Conservation (phyloP, 768 basidiomycete genomes). For the Leccinum longicurvipes region DNA sequence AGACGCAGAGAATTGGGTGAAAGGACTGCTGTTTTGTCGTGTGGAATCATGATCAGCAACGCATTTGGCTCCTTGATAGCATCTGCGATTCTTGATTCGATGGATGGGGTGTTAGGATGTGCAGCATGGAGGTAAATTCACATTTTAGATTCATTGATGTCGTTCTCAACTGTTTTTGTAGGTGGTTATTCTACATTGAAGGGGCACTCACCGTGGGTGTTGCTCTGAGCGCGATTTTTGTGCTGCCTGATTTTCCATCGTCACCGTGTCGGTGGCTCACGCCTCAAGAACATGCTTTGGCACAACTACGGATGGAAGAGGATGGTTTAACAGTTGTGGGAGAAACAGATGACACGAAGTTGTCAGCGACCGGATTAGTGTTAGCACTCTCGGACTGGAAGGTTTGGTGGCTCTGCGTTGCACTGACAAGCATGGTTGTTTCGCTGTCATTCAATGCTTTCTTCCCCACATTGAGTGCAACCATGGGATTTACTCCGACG, state of each 20-base stretch:
- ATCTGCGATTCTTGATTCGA: conserved; percentile 66
- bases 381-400: conserved; percentile 74
- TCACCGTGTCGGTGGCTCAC: conserved; percentile 61
- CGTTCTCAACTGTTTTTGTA: conserved; percentile 20
- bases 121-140: conserved; percentile 65
- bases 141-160: background rate
- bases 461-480: conserved; percentile 74
- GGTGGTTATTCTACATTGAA: conserved; percentile 75
- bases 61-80: conserved; percentile 80
- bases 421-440: conserved; percentile 52
- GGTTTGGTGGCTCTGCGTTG: conserved; percentile 77
- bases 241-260: conserved; percentile 74
- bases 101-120: conserved; percentile 66
- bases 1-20: conserved; percentile 66
- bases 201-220: conserved; percentile 52
- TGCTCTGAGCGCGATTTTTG: conserved; percentile 51
- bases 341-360: conserved; percentile 35
- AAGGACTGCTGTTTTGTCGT: conserved; percentile 63
- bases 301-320: conserved; percentile 58
- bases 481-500: conserved; percentile 65
- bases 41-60: conserved; percentile 75
- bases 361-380: conserved; percentile 42
- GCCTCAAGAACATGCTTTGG: conserved; percentile 52
- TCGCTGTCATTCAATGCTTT: conserved; percentile 76
- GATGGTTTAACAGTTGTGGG: conserved; percentile 56